Evolutionary conservation across 352 stramenopile species (phyloP).

Genomic region (Phytophthora agathidicida): DNA sequence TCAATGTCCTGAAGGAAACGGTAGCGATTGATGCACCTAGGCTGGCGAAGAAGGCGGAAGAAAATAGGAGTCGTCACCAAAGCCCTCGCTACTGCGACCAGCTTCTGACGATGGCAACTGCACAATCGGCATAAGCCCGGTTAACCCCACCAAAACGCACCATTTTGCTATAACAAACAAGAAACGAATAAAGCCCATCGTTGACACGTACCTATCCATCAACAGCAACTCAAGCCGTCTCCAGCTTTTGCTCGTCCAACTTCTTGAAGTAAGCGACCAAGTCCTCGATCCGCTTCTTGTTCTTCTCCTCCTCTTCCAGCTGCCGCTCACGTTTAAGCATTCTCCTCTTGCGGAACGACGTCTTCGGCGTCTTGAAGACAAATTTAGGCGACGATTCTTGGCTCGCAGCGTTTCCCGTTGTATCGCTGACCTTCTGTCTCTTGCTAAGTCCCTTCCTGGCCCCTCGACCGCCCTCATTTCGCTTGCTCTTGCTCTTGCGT

Average conservation of each 20-base stretch:
- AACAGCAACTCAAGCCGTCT: constrained; percentile 36
- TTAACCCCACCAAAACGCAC: constrained; percentile 1
- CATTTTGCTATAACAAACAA: constrained; percentile 10
- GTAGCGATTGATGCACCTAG: constrained; percentile 59
- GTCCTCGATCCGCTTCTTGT: constrained; percentile 59
- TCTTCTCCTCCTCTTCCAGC: constrained; percentile 41
- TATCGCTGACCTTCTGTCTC: constrained; percentile 12
- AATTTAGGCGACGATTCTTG: constrained; percentile 65
- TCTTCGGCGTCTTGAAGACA: constrained; percentile 49
- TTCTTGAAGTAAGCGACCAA: constrained; percentile 67
- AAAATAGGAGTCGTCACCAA: constrained; percentile 78
- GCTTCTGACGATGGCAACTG: constrained; percentile 51
- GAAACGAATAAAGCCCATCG: neutral
- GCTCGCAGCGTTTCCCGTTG: neutral
- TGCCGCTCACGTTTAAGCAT: constrained; percentile 41
- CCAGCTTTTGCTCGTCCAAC: constrained; percentile 62
- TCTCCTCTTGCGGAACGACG: constrained; percentile 54
- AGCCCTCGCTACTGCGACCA: constrained; percentile 77
- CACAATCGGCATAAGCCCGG: constrained; percentile 28
- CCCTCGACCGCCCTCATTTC: neutral
- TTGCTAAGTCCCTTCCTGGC: constrained; percentile 20
- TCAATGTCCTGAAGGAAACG: constrained; percentile 73
- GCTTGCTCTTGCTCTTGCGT: constrained; percentile 26
- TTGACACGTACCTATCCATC: neutral
- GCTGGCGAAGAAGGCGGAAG: constrained; percentile 74